A percentile compares a stretch with the other conserved stretches of the same genome.
Conservation (phyloP, 192 early-diverging fungal species). For the Coemansia sp. region DNA sequence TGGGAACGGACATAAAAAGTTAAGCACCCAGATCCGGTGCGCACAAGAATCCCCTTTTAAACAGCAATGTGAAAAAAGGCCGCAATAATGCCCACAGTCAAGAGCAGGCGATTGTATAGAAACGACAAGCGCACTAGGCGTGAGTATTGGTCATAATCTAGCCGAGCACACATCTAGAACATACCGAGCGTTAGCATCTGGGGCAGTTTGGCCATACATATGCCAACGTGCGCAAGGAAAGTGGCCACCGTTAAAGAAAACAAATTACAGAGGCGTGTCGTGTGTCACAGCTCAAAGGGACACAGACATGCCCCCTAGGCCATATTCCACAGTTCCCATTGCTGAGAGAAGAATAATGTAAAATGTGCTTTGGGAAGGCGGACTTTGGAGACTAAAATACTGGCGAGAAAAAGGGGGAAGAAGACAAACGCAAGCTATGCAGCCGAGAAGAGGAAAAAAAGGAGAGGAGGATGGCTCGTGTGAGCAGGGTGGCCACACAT, state of each 20-base stretch:
- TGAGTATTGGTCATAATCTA: not conserved
- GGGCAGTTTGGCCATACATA: not conserved
- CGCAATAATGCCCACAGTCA: slow-evolving; percentile 17
- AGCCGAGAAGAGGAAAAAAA: not conserved
- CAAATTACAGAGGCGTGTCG: not conserved
- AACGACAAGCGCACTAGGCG: not conserved
- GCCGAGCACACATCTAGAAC: not conserved
- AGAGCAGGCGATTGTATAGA: not conserved
- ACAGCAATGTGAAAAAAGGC: slow-evolving; percentile 8
- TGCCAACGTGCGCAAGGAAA: not conserved
- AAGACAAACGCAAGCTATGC: not conserved
- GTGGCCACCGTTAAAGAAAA: not conserved
- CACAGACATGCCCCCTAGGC: not conserved
- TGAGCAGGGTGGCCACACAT: slow-evolving; percentile 4
- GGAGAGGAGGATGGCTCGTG: not conserved
- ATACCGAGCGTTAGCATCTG: not conserved
- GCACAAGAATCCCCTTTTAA: not conserved
- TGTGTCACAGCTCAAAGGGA: not conserved
- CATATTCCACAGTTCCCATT: not conserved
- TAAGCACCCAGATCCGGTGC: not conserved
- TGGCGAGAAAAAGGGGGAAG: not conserved
- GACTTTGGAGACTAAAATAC: not conserved
- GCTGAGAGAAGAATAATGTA: not conserved
- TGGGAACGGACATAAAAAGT: not conserved
- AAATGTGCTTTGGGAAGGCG: not conserved